Conservation (phyloP, 345 rosid species). For the Draba incana region DNA sequence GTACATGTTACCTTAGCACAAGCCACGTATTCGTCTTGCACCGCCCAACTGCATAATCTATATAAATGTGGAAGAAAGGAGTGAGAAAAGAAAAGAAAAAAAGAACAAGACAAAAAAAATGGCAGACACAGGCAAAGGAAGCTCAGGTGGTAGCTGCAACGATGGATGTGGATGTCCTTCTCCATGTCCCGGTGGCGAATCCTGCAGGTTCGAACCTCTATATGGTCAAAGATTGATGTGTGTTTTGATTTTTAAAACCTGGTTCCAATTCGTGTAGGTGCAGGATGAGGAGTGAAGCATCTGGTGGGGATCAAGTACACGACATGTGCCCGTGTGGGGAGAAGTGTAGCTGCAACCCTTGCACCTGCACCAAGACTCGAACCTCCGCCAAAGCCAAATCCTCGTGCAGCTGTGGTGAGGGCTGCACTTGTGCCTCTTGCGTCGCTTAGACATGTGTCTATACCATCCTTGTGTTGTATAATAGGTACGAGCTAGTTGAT, state of each 20-base stretch:
- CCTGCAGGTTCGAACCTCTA: slow-evolving; percentile 52
- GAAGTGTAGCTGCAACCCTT: slow-evolving; percentile 69
- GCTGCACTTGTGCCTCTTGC: slow-evolving; percentile 35
- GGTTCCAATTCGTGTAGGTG: slow-evolving; percentile 44
- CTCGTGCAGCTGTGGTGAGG: slow-evolving; percentile 39
- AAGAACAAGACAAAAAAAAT: background rate
- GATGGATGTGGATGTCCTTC: slow-evolving; percentile 50
- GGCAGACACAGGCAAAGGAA: slow-evolving; percentile 42
- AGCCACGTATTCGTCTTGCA: slow-evolving; percentile 20
- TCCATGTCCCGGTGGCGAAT: slow-evolving; percentile 48
- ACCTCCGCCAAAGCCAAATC: slow-evolving; percentile 24
- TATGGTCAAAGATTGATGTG: background rate
- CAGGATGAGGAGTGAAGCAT: slow-evolving; percentile 17
- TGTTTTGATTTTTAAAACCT: background rate
- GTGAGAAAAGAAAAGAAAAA: too few species aligned
- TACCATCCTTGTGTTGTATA: slow-evolving; percentile 34
- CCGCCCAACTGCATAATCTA: slow-evolving; percentile 6
- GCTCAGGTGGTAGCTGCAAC: slow-evolving; percentile 30
- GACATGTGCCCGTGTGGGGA: slow-evolving; percentile 59
- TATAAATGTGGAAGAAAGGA: slow-evolving; percentile 8
- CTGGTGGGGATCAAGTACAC: slow-evolving; percentile 43
- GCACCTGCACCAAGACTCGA: slow-evolving; percentile 48
- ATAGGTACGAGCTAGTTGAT: slow-evolving; percentile 27
- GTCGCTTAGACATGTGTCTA: slow-evolving; percentile 25
- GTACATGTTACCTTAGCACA: background rate